Evolutionary conservation across 345 rosid genomes (phyloP).

Genomic region (Lepidium aucheri): DNA sequence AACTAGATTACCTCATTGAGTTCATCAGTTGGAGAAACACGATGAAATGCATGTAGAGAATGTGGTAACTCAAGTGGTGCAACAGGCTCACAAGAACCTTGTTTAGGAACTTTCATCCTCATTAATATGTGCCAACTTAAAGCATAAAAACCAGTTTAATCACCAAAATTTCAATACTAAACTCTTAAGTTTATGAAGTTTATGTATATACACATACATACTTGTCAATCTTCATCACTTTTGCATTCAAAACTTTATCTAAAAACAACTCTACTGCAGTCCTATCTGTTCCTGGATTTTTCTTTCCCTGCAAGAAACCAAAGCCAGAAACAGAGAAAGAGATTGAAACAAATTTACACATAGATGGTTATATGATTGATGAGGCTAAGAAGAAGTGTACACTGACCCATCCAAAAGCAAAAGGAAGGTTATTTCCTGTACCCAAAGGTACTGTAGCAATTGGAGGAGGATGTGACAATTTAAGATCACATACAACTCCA

Average conservation of each 20-base stretch:
- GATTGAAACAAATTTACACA: neutral
- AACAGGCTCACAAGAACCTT: conserved; percentile 79
- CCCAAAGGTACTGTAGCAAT: conserved; percentile 93
- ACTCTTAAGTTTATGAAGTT: neutral
- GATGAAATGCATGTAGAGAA: conserved; percentile 82
- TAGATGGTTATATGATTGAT: no score
- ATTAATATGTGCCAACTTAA: conserved; percentile 87
- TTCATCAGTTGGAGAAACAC: conserved; percentile 65
- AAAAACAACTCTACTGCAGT: conserved; percentile 52
- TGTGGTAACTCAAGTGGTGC: conserved; percentile 90
- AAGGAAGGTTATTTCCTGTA: conserved; percentile 94
- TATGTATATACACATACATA: conserved; percentile 17
- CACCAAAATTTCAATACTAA: neutral
- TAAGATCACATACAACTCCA: conserved; percentile 88
- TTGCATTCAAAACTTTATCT: conserved; percentile 50
- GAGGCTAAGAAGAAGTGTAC: neutral
- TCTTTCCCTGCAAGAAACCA: conserved; percentile 65
- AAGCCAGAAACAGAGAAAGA: neutral
- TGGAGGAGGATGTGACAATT: conserved; percentile 78
- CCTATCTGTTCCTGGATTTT: conserved; percentile 76
- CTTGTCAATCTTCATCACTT: conserved; percentile 94
- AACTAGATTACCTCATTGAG: conserved; percentile 40
- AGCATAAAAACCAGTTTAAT: neutral
- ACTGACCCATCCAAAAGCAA: conserved; percentile 92
- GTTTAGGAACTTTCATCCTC: conserved; percentile 71